Percentiles rank a stretch among this genome's conserved stretches.
Conservation (phyloP, 202 grass and related monocot genomes). For the Brachypodium distachyon region DNA sequence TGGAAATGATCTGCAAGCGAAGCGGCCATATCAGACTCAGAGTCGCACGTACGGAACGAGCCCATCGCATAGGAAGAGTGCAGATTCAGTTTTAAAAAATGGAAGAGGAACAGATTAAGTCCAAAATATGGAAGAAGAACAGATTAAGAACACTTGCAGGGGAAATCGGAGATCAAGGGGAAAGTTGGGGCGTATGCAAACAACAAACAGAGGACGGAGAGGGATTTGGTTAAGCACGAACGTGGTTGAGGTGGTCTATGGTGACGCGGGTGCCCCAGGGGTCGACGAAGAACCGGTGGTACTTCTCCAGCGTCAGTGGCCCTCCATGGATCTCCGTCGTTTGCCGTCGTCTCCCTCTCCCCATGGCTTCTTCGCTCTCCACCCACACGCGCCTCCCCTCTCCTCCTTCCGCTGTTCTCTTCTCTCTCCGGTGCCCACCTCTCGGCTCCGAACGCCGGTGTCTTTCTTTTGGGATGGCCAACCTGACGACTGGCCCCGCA, state of each 20-base stretch:
- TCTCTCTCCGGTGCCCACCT: neutral
- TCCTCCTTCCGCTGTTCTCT: neutral
- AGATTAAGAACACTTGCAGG: neutral
- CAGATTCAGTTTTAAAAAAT: neutral
- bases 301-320: constrained; percentile 30
- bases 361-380: neutral
- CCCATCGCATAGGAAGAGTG: neutral
- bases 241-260: constrained; percentile 28
- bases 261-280: constrained; percentile 10
- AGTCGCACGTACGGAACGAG: neutral
- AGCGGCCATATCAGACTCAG: neutral
- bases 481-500: neutral
- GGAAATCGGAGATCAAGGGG: neutral
- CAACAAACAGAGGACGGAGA: neutral
- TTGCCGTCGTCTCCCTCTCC: neutral
- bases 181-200: neutral
- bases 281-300: constrained; percentile 34
- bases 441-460: neutral
- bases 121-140: neutral
- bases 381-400: neutral
- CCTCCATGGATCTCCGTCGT: neutral
- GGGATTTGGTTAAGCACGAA: neutral
- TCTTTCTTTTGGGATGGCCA: neutral
- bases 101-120: neutral
- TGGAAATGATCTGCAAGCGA: constrained; percentile 23